Evolutionary conservation across 2,329 filamentous ascomycete species (phyloP).

Genomic region (Myriosclerotinia scirpicola): DNA sequence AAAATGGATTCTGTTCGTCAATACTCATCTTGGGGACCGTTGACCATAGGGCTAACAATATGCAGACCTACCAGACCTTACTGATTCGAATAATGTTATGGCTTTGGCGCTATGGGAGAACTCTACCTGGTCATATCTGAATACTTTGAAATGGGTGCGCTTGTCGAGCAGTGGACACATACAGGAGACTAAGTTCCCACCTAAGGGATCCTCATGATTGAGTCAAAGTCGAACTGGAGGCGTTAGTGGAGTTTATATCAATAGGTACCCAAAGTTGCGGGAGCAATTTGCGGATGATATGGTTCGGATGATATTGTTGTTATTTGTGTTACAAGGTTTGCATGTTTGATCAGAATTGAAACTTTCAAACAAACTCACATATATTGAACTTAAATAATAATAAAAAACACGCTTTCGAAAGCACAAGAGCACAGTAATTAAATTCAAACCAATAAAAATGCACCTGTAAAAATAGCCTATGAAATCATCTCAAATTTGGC

Average conservation of each 20-base stretch:
- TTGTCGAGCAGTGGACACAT: conserved; percentile 64
- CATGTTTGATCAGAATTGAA: background rate
- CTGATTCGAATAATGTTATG: conserved; percentile 61
- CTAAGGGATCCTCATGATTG: conserved; percentile 50
- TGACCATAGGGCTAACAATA: conserved; percentile 26
- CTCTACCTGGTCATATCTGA: conserved; percentile 78
- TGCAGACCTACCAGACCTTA: conserved; percentile 72
- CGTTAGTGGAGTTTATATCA: conserved; percentile 26
- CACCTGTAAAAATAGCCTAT: conserved; percentile 4
- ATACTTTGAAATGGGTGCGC: conserved; percentile 73
- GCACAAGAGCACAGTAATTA: background rate
- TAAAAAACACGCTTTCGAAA: conserved; percentile 2
- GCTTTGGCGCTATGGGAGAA: conserved; percentile 79
- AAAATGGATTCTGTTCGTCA: conserved; percentile 75
- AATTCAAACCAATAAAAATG: background rate
- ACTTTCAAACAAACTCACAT: background rate
- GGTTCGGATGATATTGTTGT: background rate
- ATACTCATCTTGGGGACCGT: background rate
- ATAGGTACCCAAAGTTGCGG: conserved; percentile 26
- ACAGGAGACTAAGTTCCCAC: conserved; percentile 76
- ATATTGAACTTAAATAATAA: background rate
- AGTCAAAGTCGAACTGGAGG: conserved; percentile 20
- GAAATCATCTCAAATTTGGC: conserved; percentile 9
- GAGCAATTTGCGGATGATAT: conserved; percentile 17
- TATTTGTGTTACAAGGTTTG: background rate